Base-by-base conservation (phyloP, 352 stramenopile genomes). In the Aphanomyces astaci region DNA sequence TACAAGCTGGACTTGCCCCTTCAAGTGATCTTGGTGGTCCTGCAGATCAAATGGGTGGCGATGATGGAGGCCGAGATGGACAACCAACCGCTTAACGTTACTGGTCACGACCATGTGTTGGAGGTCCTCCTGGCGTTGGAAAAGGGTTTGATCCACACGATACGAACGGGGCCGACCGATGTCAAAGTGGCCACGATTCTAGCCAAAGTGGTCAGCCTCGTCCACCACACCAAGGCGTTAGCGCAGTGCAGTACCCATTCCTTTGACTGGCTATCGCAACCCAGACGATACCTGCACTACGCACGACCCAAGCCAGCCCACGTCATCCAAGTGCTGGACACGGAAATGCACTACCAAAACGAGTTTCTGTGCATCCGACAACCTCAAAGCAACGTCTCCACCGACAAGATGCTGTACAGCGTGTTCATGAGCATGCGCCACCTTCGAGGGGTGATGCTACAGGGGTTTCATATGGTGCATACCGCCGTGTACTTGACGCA, bases 301-400 rank as follows among this genome's bases (percentile, higher is more conserved):
- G 28, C 19, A 17, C 22, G 17, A 39, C 48, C 45, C 57, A 65
- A 63, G 57, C 57, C 15, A 10, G 13, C 48, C 10, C 48, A 55
- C 27, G 48, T 31, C 27, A 31, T 65, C 11, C 57, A 65, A 56
- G 2, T 67, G 17, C 15, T 67, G 33, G 17, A 67, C 28, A 57
- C 39, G 15, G n/a, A 33, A 22, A 0, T 57, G 25, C 13, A 11
- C 19, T 68, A 68, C 32, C 62, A 59, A 22, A 60, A 68, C 33
- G 62, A 60, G n/a, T 27, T 68, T 17, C 10, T 60, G 39, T 60
- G 46, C 62, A 17, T 43, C 4, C 33, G 28, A 5, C 46, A 48
- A 15, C 62, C 62, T 11, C 62, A 52, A 22, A 33, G 5, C 33
- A 30, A 36, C 17, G 24, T 52, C 31, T 24, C 24, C 4, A 52